Percentiles rank a stretch among this genome's conserved stretches.
phyloP scores from a whole-genome alignment of 225 moss, liverwort and hornwort species.

The Antitrichia curtipendula region DNA sequence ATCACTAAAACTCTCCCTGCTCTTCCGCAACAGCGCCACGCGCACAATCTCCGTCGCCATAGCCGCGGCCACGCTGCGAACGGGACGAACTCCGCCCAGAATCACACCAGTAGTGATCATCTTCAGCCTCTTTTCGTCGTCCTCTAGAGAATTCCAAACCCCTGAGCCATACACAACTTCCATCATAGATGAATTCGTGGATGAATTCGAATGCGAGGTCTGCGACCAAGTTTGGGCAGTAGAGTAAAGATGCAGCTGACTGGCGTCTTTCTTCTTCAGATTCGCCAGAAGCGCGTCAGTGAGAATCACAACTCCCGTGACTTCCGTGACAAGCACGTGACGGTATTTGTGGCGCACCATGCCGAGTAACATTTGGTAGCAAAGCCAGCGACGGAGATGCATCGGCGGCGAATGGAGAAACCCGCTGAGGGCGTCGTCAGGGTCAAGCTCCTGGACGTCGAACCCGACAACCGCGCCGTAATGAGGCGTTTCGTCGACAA shows the following conservation, averaged over 20 bases:
- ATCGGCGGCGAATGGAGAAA: constrained; percentile 14
- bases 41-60: constrained; percentile 51
- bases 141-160: constrained; percentile 14
- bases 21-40: constrained; percentile 25
- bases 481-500: neutral
- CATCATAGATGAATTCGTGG: neutral
- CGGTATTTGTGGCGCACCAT: constrained; percentile 29
- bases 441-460: constrained; percentile 35
- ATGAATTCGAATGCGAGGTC: neutral
- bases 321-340: constrained; percentile 27
- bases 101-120: constrained; percentile 22
- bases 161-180: constrained; percentile 13
- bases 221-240: constrained; percentile 1
- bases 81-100: constrained; percentile 18
- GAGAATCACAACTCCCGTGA: constrained; percentile 15
- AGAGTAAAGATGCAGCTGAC: constrained; percentile 19
- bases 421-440: constrained; percentile 19
- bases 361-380: constrained; percentile 34
- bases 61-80: constrained; percentile 27
- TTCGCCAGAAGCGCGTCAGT: neutral
- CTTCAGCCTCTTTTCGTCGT: constrained; percentile 10
- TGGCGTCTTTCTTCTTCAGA: constrained; percentile 18
- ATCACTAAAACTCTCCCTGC: neutral
- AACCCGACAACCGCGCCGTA: constrained; percentile 31
- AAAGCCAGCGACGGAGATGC: constrained; percentile 25